Evolutionary conservation across 441 rosid genomes (phyloP).

Genomic region (Arabidopsis lyrata): DNA sequence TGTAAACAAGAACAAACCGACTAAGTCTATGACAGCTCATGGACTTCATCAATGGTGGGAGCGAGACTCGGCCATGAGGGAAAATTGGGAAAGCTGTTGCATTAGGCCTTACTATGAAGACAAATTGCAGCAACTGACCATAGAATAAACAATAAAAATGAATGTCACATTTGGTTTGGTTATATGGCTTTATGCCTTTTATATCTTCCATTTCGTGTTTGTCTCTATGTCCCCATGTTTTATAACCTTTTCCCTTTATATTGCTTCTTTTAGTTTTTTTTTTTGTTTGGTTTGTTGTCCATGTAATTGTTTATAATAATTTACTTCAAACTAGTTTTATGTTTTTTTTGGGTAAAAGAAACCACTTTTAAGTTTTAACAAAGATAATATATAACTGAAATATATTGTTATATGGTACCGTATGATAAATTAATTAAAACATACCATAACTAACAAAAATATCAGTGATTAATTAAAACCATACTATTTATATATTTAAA

Average conservation of each 20-base stretch:
- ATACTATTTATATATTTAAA: too few species aligned
- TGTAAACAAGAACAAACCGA: constrained; percentile 26
- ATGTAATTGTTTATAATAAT: background rate
- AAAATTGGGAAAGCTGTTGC: background rate
- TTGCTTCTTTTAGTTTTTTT: background rate
- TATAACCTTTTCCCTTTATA: background rate
- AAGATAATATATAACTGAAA: background rate
- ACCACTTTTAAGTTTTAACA: background rate
- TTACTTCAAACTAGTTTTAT: background rate
- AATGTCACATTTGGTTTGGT: background rate
- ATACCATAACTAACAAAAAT: background rate
- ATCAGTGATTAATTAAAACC: background rate
- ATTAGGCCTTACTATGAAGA: background rate
- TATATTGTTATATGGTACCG: background rate
- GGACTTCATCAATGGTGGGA: constrained; percentile 54
- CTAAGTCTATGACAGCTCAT: constrained; percentile 36
- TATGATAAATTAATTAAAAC: background rate
- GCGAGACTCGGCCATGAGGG: background rate
- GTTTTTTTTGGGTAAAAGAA: too few species aligned
- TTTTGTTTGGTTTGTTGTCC: background rate
- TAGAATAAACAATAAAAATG: background rate
- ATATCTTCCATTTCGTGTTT: background rate
- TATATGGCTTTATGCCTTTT: background rate
- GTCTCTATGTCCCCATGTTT: background rate
- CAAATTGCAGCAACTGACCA: background rate